A percentile compares a stretch with the other conserved stretches of the same genome.
phyloP scores from a whole-genome alignment of 2,329 filamentous ascomycete species.

The Rutstroemia sp. region DNA sequence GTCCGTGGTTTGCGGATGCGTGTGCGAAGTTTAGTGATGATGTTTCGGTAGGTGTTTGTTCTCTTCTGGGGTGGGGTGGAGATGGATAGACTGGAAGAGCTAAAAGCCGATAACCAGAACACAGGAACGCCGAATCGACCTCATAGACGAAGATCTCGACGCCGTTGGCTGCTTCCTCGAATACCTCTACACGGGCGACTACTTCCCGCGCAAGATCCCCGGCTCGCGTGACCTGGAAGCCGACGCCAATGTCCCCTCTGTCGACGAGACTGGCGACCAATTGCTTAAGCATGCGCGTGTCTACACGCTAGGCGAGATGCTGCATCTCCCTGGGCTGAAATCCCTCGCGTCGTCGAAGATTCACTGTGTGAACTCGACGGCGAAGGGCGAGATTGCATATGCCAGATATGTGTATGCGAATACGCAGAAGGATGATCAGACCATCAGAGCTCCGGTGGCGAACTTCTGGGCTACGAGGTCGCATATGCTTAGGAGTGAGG shows the following conservation, averaged over 20 bases:
- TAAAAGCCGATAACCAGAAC: neutral
- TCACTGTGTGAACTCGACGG: constrained; percentile 81
- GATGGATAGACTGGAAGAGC: neutral
- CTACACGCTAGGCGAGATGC: constrained; percentile 81
- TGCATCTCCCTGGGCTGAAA: constrained; percentile 61
- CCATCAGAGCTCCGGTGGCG: constrained; percentile 76
- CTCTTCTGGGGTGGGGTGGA: neutral
- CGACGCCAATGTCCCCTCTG: constrained; percentile 54
- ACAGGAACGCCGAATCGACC: constrained; percentile 59
- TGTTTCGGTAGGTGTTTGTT: constrained; percentile 43
- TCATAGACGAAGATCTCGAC: constrained; percentile 60
- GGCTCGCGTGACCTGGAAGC: constrained; percentile 61
- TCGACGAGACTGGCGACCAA: constrained; percentile 74
- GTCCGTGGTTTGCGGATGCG: constrained; percentile 64
- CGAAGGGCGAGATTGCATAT: constrained; percentile 85
- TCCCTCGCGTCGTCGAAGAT: constrained; percentile 81
- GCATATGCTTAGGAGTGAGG: constrained; percentile 77
- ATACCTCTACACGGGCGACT: constrained; percentile 78
- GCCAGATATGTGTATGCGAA: constrained; percentile 84
- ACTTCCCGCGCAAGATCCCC: constrained; percentile 66
- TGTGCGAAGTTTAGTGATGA: constrained; percentile 55
- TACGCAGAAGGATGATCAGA: constrained; percentile 59
- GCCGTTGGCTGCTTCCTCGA: constrained; percentile 75
- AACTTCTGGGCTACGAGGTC: constrained; percentile 81
- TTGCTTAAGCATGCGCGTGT: constrained; percentile 84